Evolutionary conservation across 2,329 filamentous ascomycete species (phyloP).

Genomic region (Aspergillus phoenicis): DNA sequence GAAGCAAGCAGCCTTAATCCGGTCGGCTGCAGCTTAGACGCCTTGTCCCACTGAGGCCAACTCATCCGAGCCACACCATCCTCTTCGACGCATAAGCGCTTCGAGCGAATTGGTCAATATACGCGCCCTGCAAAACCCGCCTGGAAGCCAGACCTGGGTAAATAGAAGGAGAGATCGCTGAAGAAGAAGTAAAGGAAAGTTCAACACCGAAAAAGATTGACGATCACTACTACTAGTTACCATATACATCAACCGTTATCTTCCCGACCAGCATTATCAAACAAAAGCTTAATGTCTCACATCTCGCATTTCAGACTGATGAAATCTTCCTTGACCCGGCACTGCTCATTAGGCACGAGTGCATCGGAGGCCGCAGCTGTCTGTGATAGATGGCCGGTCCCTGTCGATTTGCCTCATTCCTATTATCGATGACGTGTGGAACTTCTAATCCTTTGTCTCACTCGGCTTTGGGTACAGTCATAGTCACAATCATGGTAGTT

Average conservation of each 20-base stretch:
- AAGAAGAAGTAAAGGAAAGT: background rate
- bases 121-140: background rate
- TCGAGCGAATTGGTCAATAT: constrained; percentile 12
- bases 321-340: constrained; percentile 5
- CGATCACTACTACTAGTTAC: background rate
- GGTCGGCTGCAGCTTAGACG: constrained; percentile 17
- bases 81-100: constrained; percentile 12
- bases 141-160: background rate
- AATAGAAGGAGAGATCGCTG: background rate
- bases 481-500: background rate
- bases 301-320: constrained; percentile 13
- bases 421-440: background rate
- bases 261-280: background rate
- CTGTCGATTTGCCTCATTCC: constrained; percentile 10
- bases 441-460: background rate
- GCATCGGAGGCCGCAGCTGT: constrained; percentile 11
- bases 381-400: background rate
- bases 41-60: constrained; percentile 15
- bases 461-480: background rate
- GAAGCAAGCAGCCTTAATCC: constrained; percentile 15
- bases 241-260: constrained; percentile 6
- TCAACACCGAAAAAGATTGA: background rate
- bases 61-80: constrained; percentile 21
- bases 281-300: constrained; percentile 4
- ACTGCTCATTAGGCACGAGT: constrained; percentile 21